Evolutionary conservation across 2,329 filamentous ascomycete genomes (phyloP).

Genomic region (Pyrenochaeta sp.): DNA sequence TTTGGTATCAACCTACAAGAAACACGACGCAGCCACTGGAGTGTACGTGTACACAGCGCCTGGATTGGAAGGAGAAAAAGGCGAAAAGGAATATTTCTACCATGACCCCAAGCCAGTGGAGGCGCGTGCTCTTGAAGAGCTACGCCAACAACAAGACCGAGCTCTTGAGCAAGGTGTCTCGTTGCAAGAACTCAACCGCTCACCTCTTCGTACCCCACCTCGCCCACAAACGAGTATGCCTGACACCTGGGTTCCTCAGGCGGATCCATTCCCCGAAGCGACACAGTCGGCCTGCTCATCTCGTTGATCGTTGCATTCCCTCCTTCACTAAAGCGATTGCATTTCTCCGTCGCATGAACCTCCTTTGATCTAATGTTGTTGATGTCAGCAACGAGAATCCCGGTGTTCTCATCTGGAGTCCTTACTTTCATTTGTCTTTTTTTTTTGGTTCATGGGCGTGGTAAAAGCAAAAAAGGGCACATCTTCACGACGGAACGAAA

Average conservation of each 20-base stretch:
- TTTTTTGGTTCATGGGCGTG: too few species aligned
- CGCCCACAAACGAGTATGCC: background rate
- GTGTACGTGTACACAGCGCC: conserved; percentile 65
- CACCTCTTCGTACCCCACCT: background rate
- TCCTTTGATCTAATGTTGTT: too few species aligned
- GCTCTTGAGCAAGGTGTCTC: conserved; percentile 16
- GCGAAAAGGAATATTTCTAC: conserved; percentile 60
- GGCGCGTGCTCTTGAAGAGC: conserved; percentile 11
- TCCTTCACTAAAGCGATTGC: too few species aligned
- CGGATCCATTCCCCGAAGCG: too few species aligned
- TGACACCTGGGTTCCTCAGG: background rate
- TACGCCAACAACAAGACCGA: conserved; percentile 12
- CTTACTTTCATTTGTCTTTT: too few species aligned
- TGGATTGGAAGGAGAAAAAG: conserved; percentile 55
- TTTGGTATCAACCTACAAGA: conserved; percentile 60
- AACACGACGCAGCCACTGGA: conserved; percentile 62
- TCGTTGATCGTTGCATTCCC: too few species aligned
- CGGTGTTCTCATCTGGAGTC: too few species aligned
- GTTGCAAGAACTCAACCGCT: conserved; percentile 12
- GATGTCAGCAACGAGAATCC: too few species aligned
- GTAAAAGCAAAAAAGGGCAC: too few species aligned
- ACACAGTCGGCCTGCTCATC: too few species aligned
- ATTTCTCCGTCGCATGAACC: too few species aligned
- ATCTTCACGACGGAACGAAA: too few species aligned
- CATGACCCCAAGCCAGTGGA: conserved; percentile 57